Evolutionary conservation across 2,329 filamentous ascomycete genomes (phyloP), one percentile per base, ranked within the genome.

Genomic region (Diaporthe helianthi): DNA sequence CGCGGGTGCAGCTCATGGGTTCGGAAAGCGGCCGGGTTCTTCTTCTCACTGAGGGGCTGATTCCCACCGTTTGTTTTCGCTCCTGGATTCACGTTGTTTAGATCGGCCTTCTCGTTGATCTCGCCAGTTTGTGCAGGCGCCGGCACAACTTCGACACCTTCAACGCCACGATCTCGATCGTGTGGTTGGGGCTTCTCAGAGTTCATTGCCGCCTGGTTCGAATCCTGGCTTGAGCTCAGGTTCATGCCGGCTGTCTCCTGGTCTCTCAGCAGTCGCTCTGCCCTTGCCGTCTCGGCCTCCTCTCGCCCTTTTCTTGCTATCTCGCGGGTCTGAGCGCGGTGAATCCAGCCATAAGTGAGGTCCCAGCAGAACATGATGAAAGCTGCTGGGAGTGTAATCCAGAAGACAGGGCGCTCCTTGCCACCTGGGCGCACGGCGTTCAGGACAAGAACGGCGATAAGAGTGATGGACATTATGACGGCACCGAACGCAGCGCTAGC

Each of bases 361-460:
- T 93, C 90, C 84, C 89, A 93, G 73, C 84, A 86, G 53, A 93
- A 86, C 86, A 92, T 90, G 63, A 93, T 79, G 33, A 88, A 81
- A 0, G 91, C 90, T 0, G 88, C 91, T 1, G 91, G 91, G 2
- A 92, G 75, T 0, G 91, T 93, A 0, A 93, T 86, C 79, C 85
- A 93, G 71, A 86, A 93, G 0, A 93, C 90, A 0, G 86, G 89
- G 53, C 83, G 80, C 46, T 87, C 81, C 0, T 83, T 80, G 0
- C 78, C 82, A 0, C 77, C 81, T 13, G 84, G 78, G 31, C 84
- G 87, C 0, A 85, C 83, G 2, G 91, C 90, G 63, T 93, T 93
- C 33, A 93, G 76, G 0, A 84, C 87, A 2, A 93, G 80, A 0
- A 93, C 81, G 0, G 89, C 89, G 68, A 92, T 80, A 31, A 93